These are phyloP conservation scores for Ambrosia hybrid DNA, from an alignment of 140 eudicot genomes.

Conservation along the genomic window DNA sequence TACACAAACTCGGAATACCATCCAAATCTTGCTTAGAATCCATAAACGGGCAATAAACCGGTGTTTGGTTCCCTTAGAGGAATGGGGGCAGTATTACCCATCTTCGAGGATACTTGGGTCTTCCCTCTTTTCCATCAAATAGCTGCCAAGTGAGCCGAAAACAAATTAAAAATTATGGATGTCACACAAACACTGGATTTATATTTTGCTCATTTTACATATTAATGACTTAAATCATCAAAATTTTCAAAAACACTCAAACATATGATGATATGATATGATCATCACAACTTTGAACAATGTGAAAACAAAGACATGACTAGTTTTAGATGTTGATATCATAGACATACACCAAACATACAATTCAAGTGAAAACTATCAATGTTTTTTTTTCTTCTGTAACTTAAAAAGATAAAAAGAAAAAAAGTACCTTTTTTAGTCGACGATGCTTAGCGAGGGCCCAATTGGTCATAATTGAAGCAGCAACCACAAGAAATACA, in stretches of 20 bases:
- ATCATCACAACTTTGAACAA: too few relatives aligned
- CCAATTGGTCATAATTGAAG: constrained; percentile 90
- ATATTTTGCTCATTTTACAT: too few relatives aligned
- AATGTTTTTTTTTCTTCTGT: too few relatives aligned
- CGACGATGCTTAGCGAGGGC: constrained; percentile 95
- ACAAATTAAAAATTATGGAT: background rate
- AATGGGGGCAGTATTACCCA: constrained; percentile 85
- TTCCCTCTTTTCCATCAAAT: constrained; percentile 79
- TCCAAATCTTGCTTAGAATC: background rate
- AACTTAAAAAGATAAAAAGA: too few relatives aligned
- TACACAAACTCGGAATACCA: background rate
- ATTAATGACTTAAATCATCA: too few relatives aligned
- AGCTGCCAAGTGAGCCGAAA: constrained; percentile 43
- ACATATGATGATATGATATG: too few relatives aligned
- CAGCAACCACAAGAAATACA: constrained; percentile 76
- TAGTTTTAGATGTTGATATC: too few relatives aligned
- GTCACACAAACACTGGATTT: background rate
- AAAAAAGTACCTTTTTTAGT: constrained; percentile 27
- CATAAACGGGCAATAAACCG: background rate
- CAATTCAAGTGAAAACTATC: too few relatives aligned
- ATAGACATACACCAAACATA: too few relatives aligned
- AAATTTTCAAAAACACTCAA: too few relatives aligned
- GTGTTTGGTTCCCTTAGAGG: constrained; percentile 32
- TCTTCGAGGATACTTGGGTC: constrained; percentile 61
- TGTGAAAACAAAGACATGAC: too few relatives aligned